Percentiles rank a stretch among this genome's conserved stretches.
phyloP scores from a whole-genome alignment of 2,329 filamentous ascomycete genomes.

The Basipetospora chlamydospora region DNA sequence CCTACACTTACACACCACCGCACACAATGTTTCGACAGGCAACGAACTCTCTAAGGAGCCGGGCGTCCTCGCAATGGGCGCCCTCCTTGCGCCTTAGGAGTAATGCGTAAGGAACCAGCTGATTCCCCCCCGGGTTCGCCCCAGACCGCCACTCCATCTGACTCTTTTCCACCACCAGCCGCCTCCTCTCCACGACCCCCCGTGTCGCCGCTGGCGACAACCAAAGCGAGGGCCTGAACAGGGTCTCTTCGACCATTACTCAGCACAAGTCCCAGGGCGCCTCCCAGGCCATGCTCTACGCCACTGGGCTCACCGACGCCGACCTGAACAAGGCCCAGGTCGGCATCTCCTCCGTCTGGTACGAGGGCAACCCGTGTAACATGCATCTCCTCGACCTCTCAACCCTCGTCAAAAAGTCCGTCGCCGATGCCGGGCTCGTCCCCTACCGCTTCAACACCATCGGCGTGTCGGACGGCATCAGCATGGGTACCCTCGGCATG shows the following conservation, averaged over 20 bases:
- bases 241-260: slow-evolving; percentile 70
- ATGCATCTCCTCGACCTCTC: slow-evolving; percentile 95
- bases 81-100: not conserved
- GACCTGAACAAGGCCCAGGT: slow-evolving; percentile 96
- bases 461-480: slow-evolving; percentile 92
- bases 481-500: slow-evolving; percentile 97
- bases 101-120: not conserved
- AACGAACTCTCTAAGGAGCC: not conserved
- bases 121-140: not conserved
- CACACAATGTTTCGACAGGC: slow-evolving; percentile 5
- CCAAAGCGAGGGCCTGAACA: slow-evolving; percentile 54
- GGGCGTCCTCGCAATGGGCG: not conserved
- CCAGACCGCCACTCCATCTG: not conserved
- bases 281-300: slow-evolving; percentile 98
- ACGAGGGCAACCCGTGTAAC: slow-evolving; percentile 95
- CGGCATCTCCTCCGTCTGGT: slow-evolving; percentile 97
- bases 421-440: slow-evolving; percentile 59
- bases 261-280: slow-evolving; percentile 97
- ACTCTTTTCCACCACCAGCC: slow-evolving; percentile 18
- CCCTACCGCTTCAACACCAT: slow-evolving; percentile 99
- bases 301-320: slow-evolving; percentile 69
- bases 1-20: no score
- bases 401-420: slow-evolving; percentile 50
- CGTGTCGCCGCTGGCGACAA: slow-evolving; percentile 19
- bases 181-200: slow-evolving; percentile 35